These are phyloP conservation scores for Penicillium coprophilum DNA, from an alignment of 495 filamentous ascomycete species.

Conservation along the genomic window DNA sequence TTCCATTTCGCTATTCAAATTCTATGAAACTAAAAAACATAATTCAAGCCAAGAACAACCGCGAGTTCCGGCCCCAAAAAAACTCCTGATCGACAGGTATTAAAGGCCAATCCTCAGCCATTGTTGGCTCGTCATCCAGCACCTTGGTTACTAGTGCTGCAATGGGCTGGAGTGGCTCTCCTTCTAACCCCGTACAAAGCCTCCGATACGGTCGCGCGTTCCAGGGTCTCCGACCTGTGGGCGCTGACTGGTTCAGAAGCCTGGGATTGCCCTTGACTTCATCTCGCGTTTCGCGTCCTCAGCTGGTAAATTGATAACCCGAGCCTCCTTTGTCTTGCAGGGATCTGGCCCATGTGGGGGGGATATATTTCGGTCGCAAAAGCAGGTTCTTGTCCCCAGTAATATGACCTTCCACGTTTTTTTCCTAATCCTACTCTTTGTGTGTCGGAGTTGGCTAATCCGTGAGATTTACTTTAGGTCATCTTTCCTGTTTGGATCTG, in stretches of 20 bases:
- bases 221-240: slow-evolving; percentile 25
- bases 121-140: slow-evolving; percentile 24
- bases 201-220: slow-evolving; percentile 32
- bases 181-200: slow-evolving; percentile 14
- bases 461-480: slow-evolving; percentile 18
- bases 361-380: slow-evolving; percentile 17
- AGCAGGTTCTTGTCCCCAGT: slow-evolving; percentile 26
- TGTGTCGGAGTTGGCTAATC: too few relatives aligned
- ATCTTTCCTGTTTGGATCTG: neutral
- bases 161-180: slow-evolving; percentile 23
- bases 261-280: slow-evolving; percentile 33
- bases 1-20: neutral
- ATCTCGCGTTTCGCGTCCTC: slow-evolving; percentile 18
- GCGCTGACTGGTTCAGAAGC: slow-evolving; percentile 28
- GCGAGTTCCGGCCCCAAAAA: slow-evolving; percentile 13
- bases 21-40: too few relatives aligned
- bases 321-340: slow-evolving; percentile 31
- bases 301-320: slow-evolving; percentile 20
- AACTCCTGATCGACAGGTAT: slow-evolving; percentile 26
- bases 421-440: too few relatives aligned
- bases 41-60: neutral
- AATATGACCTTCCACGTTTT: slow-evolving; percentile 20
- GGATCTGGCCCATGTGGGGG: slow-evolving; percentile 30
- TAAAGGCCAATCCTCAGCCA: slow-evolving; percentile 9
- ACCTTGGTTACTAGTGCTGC: slow-evolving; percentile 24